Conservation (phyloP, 78 protist genomes). For the Dictyostelium citrinum region DNA sequence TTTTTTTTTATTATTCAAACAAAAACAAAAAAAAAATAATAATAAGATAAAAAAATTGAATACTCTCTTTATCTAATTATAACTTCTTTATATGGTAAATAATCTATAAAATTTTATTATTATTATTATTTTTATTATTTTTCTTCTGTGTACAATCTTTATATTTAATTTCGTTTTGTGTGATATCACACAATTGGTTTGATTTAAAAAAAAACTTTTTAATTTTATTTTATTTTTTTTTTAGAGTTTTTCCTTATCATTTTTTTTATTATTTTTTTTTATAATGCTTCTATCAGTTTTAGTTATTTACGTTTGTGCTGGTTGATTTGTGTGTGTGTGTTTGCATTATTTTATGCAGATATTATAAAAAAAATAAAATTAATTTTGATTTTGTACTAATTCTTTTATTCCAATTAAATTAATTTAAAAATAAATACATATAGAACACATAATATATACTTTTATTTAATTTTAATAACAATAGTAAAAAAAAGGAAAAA, state of each 20-base stretch:
- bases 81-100: background rate
- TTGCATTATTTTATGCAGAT: background rate
- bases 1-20: too few relatives aligned
- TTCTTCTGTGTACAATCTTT: background rate
- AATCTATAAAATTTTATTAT: background rate
- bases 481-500: background rate
- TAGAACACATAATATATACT: background rate
- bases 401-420: background rate
- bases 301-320: background rate
- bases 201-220: background rate
- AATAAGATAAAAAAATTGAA: background rate
- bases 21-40: background rate
- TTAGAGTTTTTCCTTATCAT: too few relatives aligned
- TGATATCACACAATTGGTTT: background rate
- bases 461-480: background rate
- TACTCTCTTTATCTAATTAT: background rate
- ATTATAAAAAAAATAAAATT: background rate
- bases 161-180: background rate
- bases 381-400: background rate
- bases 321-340: background rate
- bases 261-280: background rate
- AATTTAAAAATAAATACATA: background rate
- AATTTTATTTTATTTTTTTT: background rate
- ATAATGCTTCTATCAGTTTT: background rate
- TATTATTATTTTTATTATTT: too few relatives aligned